Percentiles rank a stretch among this genome's conserved stretches.
Conservation (phyloP, 768 basidiomycete genomes). For the Pleurotus eryngii region DNA sequence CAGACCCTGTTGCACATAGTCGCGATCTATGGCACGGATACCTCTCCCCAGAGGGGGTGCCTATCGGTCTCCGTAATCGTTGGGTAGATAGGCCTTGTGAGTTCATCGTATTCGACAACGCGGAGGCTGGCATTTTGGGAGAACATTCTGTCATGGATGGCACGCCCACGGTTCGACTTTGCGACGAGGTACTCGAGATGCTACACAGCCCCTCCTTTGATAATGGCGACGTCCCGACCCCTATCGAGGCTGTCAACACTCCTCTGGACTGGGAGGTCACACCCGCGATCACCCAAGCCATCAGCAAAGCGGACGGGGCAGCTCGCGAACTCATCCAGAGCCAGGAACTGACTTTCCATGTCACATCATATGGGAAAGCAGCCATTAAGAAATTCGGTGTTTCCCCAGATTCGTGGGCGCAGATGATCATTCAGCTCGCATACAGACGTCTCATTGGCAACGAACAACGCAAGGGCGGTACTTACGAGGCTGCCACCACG, state of each 20-base stretch:
- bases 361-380: constrained; percentile 80
- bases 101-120: constrained; percentile 83
- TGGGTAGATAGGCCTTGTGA: constrained; percentile 92
- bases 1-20: constrained; percentile 53
- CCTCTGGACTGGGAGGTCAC: constrained; percentile 67
- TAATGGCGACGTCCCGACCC: constrained; percentile 38
- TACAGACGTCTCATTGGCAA: constrained; percentile 65
- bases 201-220: constrained; percentile 64
- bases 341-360: constrained; percentile 60
- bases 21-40: constrained; percentile 83
- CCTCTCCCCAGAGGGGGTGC: constrained; percentile 26
- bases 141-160: constrained; percentile 94
- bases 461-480: constrained; percentile 61
- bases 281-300: constrained; percentile 43
- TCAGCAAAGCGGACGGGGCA: constrained; percentile 51
- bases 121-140: constrained; percentile 82
- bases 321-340: constrained; percentile 56
- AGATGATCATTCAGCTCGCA: constrained; percentile 89
- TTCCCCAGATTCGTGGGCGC: constrained; percentile 95
- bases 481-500: constrained; percentile 96
- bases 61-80: constrained; percentile 65
- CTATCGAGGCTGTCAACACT: constrained; percentile 30
- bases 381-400: constrained; percentile 83
- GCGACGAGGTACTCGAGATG: constrained; percentile 63
- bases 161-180: constrained; percentile 73